Base-by-base conservation (phyloP, 495 filamentous ascomycete species). In the Neurospora sp. region DNA sequence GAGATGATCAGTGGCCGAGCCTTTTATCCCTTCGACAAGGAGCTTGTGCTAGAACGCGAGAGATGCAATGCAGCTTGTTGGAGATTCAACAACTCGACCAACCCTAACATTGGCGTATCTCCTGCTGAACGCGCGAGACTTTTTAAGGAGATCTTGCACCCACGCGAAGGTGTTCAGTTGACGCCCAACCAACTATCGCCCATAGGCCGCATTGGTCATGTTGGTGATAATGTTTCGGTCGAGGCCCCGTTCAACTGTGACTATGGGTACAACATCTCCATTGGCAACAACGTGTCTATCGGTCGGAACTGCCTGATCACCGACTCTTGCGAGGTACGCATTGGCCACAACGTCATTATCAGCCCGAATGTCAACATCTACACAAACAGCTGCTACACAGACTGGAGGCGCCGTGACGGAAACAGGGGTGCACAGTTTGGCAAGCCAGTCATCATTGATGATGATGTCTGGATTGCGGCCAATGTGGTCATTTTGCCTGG, bases 211-310 rank as follows among this genome's bases (percentile, higher is more conserved):
- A 75, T 84, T 5, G 91, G 92, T n/a, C 86, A 87, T 40, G 89
- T 97, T 22, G 93, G 93, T 27, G 87, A 90, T 48, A 89, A 92
- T 69, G 91, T 92, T 8, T 86, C 89, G 45, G 92, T 99, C 48
- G 94, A 98, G 73, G 90, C 93, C 3, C 95, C 96, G 14, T 98
- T 99, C 79, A 90, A 85, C 42, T 98, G 96, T 80, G 94, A 97
- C 77, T 99, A 98, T 77, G 96, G 96, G 3, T 97, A 97, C 78
- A 98, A 99, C 76, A 92, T 98, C 75, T 86, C 87, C 44, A 90
- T 99, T 74, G 96, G 92, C 31, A 92, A 94, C 76, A 90, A 96
- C 77, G 93, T 96, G 8, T 87, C 90, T 74, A 94, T 99, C 73
- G 92, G 92, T 10, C 87, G 92, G 68, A 93, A 94, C 75, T 98